A percentile compares a stretch with the other conserved stretches of the same genome.
Conservation (phyloP, 495 filamentous ascomycete species). For the Lophiostoma macrostomum region DNA sequence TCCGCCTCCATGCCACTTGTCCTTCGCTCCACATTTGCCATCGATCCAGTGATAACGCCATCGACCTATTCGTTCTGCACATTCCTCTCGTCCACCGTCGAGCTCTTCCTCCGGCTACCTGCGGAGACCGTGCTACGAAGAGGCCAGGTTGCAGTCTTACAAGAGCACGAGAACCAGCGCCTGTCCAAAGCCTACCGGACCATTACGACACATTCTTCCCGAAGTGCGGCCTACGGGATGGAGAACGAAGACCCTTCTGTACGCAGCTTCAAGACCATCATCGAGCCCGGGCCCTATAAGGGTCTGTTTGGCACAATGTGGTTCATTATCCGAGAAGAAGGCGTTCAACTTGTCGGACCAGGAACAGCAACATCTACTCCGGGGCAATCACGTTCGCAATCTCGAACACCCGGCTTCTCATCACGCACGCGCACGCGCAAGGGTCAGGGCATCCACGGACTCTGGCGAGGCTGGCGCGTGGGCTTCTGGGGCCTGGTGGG, state of each 20-base stretch:
- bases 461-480: constrained; percentile 92
- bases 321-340: constrained; percentile 80
- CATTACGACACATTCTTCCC: not conserved
- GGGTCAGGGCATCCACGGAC: constrained; percentile 77
- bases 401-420: constrained; percentile 35
- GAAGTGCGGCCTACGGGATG: constrained; percentile 8
- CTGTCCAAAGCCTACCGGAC: constrained; percentile 12
- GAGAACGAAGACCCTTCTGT: constrained; percentile 41
- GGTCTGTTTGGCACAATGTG: constrained; percentile 88
- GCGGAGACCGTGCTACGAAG: constrained; percentile 88
- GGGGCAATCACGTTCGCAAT: constrained; percentile 28
- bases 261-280: constrained; percentile 63
- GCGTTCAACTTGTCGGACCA: constrained; percentile 42
- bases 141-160: constrained; percentile 68
- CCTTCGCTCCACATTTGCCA: constrained; percentile 65
- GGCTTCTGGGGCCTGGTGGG: constrained; percentile 94
- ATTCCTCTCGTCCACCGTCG: constrained; percentile 72
- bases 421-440: constrained; percentile 49
- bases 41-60: constrained; percentile 81
- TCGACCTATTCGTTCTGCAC: constrained; percentile 71
- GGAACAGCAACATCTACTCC: constrained; percentile 42
- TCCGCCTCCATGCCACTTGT: constrained; percentile 76
- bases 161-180: constrained; percentile 30
- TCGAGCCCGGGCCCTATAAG: constrained; percentile 69
- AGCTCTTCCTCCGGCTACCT: constrained; percentile 79